Conservation (phyloP, 140 eudicot genomes). For the Oenanthe javanica region DNA sequence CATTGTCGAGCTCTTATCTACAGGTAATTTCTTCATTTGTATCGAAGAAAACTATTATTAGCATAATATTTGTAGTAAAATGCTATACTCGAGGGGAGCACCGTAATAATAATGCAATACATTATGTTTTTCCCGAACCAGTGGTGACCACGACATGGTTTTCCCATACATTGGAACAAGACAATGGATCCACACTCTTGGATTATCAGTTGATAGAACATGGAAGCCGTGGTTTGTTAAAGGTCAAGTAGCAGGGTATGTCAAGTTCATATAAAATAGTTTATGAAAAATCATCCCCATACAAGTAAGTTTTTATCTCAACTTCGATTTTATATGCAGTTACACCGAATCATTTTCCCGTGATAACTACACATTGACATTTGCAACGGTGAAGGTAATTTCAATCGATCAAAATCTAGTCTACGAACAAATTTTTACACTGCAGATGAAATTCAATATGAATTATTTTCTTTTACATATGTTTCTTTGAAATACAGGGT, state of each 20-base stretch:
- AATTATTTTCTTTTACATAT: background rate
- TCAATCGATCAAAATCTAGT: background rate
- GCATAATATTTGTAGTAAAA: background rate
- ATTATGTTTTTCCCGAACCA: background rate
- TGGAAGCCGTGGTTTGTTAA: slow-evolving; percentile 12
- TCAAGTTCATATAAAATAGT: background rate
- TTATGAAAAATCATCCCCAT: background rate
- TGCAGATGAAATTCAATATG: background rate
- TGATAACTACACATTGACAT: slow-evolving; percentile 23
- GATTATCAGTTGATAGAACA: background rate
- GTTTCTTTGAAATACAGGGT: slow-evolving; percentile 15
- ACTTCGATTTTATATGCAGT: slow-evolving; percentile 1
- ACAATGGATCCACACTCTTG: background rate
- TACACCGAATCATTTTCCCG: slow-evolving; percentile 21
- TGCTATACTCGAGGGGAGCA: background rate
- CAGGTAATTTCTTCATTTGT: background rate
- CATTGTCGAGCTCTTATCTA: background rate
- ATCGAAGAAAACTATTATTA: background rate
- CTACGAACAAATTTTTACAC: background rate
- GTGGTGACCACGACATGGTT: slow-evolving; percentile 11
- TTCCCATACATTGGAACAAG: slow-evolving; percentile 7
- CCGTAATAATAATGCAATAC: background rate
- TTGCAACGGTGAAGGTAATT: slow-evolving; percentile 28
- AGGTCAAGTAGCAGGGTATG: slow-evolving; percentile 9
- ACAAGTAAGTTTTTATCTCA: background rate